These are phyloP conservation scores for Cladosporium oxysporum DNA, from an alignment of 2,329 filamentous ascomycete genomes.

Conservation along the genomic window DNA sequence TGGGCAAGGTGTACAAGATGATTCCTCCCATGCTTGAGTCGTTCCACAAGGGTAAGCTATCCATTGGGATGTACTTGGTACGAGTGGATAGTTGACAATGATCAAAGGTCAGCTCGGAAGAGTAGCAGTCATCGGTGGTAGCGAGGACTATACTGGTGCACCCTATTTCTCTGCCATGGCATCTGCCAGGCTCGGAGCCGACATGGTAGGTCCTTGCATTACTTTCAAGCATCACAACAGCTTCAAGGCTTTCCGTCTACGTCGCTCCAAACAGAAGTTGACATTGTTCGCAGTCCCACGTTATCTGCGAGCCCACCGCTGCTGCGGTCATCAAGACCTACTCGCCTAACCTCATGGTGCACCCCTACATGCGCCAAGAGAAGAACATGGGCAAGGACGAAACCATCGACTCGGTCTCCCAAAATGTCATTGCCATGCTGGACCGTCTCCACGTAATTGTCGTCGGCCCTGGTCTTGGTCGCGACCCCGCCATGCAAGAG, in stretches of 20 bases:
- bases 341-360: conserved; percentile 97
- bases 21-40: conserved; percentile 92
- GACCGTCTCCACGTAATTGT: conserved; percentile 88
- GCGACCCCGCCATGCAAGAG: conserved; percentile 86
- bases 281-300: conserved; percentile 65
- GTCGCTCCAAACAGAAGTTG: not conserved
- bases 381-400: conserved; percentile 58
- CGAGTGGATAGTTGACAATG: not conserved
- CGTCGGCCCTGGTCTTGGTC: conserved; percentile 86
- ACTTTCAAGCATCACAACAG: not conserved
- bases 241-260: not conserved
- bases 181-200: conserved; percentile 83
- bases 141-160: conserved; percentile 93
- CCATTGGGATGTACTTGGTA: not conserved
- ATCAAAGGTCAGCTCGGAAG: conserved; percentile 80
- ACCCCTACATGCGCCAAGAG: conserved; percentile 87
- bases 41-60: conserved; percentile 84
- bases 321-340: conserved; percentile 91
- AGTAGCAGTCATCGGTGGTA: conserved; percentile 91
- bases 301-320: conserved; percentile 91
- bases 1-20: conserved; percentile 82
- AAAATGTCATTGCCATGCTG: conserved; percentile 75
- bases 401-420: conserved; percentile 63
- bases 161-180: conserved; percentile 99
- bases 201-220: conserved; percentile 67